Conservation (phyloP, 2,329 filamentous ascomycete species). For the Fusarium sp. region DNA sequence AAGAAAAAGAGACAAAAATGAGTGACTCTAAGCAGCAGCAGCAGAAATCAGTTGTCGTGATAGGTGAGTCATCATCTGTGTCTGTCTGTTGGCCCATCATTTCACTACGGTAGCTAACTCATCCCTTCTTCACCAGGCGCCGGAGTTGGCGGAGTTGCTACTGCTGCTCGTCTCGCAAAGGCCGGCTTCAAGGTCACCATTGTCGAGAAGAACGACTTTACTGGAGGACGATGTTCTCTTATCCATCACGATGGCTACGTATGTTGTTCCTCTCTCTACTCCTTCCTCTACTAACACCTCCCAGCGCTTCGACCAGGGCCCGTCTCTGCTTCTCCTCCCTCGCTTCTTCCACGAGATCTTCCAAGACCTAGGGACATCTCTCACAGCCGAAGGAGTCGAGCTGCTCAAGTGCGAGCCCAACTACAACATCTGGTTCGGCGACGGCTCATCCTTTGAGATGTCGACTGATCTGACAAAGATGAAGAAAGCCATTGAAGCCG, state of each 20-base stretch:
- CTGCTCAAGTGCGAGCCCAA: slow-evolving; percentile 79
- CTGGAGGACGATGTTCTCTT: slow-evolving; percentile 76
- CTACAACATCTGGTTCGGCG: slow-evolving; percentile 79
- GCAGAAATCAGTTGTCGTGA: slow-evolving; percentile 45
- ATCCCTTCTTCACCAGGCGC: slow-evolving; percentile 60
- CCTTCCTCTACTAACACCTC: not conserved
- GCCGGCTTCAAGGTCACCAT: slow-evolving; percentile 78
- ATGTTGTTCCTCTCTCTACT: not conserved
- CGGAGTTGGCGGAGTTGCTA: slow-evolving; percentile 77
- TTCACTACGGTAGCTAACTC: not conserved
- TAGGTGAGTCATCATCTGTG: slow-evolving; percentile 34
- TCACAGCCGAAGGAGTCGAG: slow-evolving; percentile 73
- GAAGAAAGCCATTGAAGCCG: slow-evolving; percentile 77
- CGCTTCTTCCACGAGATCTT: slow-evolving; percentile 77
- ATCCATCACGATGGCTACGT: slow-evolving; percentile 65
- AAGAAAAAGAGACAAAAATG: slow-evolving; percentile 12
- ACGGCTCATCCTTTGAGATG: slow-evolving; percentile 71
- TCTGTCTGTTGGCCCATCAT: not conserved
- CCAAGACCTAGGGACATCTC: slow-evolving; percentile 72
- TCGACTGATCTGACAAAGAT: slow-evolving; percentile 76
- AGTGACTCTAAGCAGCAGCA: slow-evolving; percentile 29
- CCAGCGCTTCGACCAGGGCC: slow-evolving; percentile 79
- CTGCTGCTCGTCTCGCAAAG: slow-evolving; percentile 76
- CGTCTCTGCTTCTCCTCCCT: slow-evolving; percentile 77
- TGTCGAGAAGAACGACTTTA: slow-evolving; percentile 80